Percentiles rank a stretch among this genome's conserved stretches.
These are phyloP conservation scores for Cystobasidium slooffiae DNA, from an alignment of 1,284 basidiomycete genomes.

Conservation along the genomic window DNA sequence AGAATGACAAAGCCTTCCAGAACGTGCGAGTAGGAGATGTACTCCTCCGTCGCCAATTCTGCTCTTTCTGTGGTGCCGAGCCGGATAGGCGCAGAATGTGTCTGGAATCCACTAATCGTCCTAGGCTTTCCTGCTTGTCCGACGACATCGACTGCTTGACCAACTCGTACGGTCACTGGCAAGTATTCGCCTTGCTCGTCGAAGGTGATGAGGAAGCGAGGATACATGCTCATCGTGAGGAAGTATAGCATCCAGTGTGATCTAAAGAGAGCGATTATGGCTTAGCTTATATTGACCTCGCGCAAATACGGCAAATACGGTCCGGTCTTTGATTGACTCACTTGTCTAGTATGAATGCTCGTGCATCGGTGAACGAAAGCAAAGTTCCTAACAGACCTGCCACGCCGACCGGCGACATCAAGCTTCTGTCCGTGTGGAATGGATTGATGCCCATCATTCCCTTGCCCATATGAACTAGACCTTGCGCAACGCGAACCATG, in stretches of 20 bases:
- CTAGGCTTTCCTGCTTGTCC: slow-evolving; percentile 89
- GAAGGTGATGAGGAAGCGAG: slow-evolving; percentile 95
- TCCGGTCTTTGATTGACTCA: slow-evolving; percentile 11
- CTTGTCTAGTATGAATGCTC: slow-evolving; percentile 62
- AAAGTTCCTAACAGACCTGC: slow-evolving; percentile 89
- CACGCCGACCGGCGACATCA: slow-evolving; percentile 86
- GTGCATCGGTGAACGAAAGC: slow-evolving; percentile 90
- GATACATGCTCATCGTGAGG: slow-evolving; percentile 94
- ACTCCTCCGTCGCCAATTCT: slow-evolving; percentile 93
- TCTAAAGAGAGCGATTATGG: slow-evolving; percentile 82
- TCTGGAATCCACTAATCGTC: slow-evolving; percentile 94
- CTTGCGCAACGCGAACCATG: slow-evolving; percentile 94
- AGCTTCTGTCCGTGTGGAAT: slow-evolving; percentile 89
- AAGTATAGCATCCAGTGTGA: slow-evolving; percentile 99
- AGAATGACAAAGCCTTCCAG: slow-evolving; percentile 75
- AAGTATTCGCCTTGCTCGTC: slow-evolving; percentile 84
- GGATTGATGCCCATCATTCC: slow-evolving; percentile 98
- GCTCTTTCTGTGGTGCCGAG: slow-evolving; percentile 91
- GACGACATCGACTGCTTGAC: slow-evolving; percentile 84
- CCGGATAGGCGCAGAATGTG: slow-evolving; percentile 92
- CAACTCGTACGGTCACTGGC: slow-evolving; percentile 91
- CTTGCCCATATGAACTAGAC: slow-evolving; percentile 98
- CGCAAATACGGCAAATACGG: background rate
- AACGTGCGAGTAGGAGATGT: slow-evolving; percentile 81
- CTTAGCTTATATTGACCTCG: background rate